phyloP scores from a whole-genome alignment of 2,329 filamentous ascomycete genomes.

The Fusarium oligoseptatum region DNA sequence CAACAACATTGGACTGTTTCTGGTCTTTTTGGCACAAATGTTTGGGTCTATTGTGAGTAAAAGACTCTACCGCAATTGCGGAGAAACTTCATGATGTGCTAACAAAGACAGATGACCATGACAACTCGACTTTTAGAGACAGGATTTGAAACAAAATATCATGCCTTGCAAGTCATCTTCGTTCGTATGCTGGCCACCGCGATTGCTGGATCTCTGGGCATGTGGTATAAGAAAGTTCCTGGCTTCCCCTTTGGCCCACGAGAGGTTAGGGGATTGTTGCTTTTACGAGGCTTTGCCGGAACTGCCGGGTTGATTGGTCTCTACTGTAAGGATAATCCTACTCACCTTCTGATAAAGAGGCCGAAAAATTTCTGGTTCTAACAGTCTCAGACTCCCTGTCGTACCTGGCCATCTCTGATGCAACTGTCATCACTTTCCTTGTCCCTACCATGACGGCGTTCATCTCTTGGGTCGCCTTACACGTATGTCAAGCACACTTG shows the following conservation, averaged over 20 bases:
- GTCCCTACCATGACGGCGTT: constrained; percentile 76
- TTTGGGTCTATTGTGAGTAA: constrained; percentile 56
- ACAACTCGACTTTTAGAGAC: constrained; percentile 55
- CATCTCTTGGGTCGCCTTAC: constrained; percentile 71
- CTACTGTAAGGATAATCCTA: constrained; percentile 50
- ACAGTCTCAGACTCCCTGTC: constrained; percentile 57
- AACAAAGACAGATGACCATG: constrained; percentile 54
- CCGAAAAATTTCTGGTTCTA: not conserved
- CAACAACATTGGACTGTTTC: constrained; percentile 56
- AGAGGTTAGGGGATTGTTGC: constrained; percentile 72
- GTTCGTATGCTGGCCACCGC: constrained; percentile 57
- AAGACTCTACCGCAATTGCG: no score
- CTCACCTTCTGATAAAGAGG: accelerated
- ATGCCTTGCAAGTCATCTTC: constrained; percentile 59
- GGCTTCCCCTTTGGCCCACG: constrained; percentile 75
- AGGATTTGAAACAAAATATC: constrained; percentile 53
- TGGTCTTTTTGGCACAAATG: constrained; percentile 57
- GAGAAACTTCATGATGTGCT: not conserved
- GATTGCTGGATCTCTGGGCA: constrained; percentile 54
- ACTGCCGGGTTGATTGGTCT: constrained; percentile 75
- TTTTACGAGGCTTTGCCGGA: constrained; percentile 74
- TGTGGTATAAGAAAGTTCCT: constrained; percentile 61
- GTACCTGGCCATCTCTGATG: constrained; percentile 82
- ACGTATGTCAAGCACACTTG: constrained; percentile 18
- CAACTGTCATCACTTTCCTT: constrained; percentile 84